These are phyloP conservation scores for Trichoderma brevicompactum DNA, from an alignment of 2,329 filamentous ascomycete genomes.

Conservation along the genomic window DNA sequence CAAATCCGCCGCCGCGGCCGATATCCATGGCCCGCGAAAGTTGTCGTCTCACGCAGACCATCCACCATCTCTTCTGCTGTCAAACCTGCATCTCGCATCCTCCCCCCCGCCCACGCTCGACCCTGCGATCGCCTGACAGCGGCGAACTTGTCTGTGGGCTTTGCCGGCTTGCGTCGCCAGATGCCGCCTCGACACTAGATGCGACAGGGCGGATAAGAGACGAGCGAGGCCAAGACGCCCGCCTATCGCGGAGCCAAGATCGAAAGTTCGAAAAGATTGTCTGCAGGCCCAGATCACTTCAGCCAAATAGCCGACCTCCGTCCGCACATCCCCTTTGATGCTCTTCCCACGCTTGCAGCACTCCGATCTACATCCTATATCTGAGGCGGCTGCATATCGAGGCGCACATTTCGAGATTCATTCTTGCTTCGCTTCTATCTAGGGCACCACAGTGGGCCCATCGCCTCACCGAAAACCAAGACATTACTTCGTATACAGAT, in stretches of 20 bases:
- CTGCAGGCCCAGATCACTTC: neutral
- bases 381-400: neutral
- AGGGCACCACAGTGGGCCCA: neutral
- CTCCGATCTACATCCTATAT: neutral
- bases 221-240: conserved; percentile 20
- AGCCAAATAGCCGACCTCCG: neutral
- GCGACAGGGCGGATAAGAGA: conserved; percentile 3
- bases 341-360: neutral
- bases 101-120: neutral
- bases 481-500: neutral
- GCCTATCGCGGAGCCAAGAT: conserved; percentile 9
- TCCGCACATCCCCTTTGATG: neutral
- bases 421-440: neutral
- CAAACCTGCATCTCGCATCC: conserved; percentile 7
- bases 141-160: conserved; percentile 1
- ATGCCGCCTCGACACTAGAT: conserved; percentile 15
- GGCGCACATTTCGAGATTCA: neutral
- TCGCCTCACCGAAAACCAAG: neutral
- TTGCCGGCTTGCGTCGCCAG: conserved; percentile 5
- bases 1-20: conserved; percentile 21
- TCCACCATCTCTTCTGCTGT: neutral
- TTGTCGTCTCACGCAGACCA: neutral
- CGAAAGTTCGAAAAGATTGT: neutral
- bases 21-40: conserved; percentile 7
- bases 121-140: conserved; percentile 4